phyloP scores from a whole-genome alignment of 257 asterid species.

The Haberlea rhodopensis region DNA sequence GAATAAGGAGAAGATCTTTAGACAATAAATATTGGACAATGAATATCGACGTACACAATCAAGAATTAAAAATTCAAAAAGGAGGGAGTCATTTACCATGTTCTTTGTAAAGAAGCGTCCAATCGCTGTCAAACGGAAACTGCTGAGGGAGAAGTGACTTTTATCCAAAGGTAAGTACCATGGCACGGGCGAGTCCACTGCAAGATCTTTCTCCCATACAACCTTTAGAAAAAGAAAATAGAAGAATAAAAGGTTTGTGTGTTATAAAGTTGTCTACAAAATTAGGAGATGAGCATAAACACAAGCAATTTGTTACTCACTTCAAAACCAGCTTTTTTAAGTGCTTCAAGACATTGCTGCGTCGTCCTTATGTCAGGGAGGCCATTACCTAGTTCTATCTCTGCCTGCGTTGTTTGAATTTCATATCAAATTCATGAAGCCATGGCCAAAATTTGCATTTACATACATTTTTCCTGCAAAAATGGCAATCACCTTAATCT shows the following conservation, averaged over 20 bases:
- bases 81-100: conserved; percentile 48
- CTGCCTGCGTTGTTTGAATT: conserved; percentile 50
- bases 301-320: conserved; percentile 39
- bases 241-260: neutral
- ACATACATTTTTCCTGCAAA: neutral
- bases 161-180: conserved; percentile 92
- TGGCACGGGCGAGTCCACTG: conserved; percentile 80
- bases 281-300: neutral
- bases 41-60: neutral
- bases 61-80: neutral
- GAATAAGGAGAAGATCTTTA: neutral
- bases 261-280: neutral
- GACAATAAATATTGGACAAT: neutral
- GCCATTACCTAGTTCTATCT: conserved; percentile 91
- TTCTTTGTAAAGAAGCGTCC: conserved; percentile 85
- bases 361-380: conserved; percentile 82
- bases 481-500: conserved; percentile 62
- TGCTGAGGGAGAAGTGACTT: conserved; percentile 84
- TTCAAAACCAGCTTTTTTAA: conserved; percentile 85
- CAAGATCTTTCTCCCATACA: conserved; percentile 87
- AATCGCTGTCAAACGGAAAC: conserved; percentile 74
- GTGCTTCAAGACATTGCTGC: conserved; percentile 71
- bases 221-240: conserved; percentile 40
- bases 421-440: conserved; percentile 17
- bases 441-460: neutral